Evolutionary conservation across 2,329 filamentous ascomycete species (phyloP).

Genomic region (Alternaria rosae): DNA sequence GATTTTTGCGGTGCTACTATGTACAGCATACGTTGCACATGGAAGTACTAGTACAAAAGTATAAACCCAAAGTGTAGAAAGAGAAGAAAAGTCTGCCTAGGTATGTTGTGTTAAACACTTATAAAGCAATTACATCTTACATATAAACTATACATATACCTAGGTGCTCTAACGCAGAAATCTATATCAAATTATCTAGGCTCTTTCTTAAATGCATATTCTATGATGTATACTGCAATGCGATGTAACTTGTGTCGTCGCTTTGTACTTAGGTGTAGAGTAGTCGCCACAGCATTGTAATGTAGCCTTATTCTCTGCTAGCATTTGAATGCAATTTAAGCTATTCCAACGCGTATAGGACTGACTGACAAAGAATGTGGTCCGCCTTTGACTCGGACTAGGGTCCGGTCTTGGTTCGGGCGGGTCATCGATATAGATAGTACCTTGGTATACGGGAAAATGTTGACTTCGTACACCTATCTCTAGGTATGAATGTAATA

Average conservation of each 20-base stretch:
- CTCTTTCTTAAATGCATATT: no score
- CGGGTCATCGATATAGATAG: neutral
- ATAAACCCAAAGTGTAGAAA: no score
- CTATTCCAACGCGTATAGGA: neutral
- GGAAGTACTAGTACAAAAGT: no score
- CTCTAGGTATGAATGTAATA: neutral
- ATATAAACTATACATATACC: no score
- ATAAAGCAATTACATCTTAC: neutral
- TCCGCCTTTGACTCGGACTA: neutral
- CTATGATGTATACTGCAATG: neutral
- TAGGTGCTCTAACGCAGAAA: no score
- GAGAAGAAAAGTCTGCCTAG: no score
- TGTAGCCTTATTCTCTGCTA: neutral
- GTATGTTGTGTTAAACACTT: neutral
- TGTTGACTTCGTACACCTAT: neutral
- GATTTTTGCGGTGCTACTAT: no score
- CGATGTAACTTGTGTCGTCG: neutral
- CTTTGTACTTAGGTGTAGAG: neutral
- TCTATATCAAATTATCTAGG: neutral
- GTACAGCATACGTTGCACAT: no score
- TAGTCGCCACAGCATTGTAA: neutral
- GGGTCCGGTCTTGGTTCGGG: neutral
- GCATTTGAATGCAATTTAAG: neutral
- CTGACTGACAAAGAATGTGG: neutral
- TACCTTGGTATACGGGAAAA: neutral